phyloP scores from a whole-genome alignment of 2,329 filamentous ascomycete species.

The Nemania bipapillata region DNA sequence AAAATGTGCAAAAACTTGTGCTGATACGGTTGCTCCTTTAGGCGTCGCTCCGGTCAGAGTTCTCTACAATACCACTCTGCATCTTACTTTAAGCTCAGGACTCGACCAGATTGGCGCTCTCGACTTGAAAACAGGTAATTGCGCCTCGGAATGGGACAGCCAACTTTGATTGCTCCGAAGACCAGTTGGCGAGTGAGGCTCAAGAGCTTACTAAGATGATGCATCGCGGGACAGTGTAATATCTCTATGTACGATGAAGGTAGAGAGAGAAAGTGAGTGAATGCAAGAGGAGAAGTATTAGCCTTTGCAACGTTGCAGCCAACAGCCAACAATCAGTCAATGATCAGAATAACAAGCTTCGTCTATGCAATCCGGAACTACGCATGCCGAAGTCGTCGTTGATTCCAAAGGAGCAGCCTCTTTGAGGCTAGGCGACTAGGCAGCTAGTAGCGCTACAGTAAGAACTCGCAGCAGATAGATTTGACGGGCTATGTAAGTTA shows the following conservation, averaged over 20 bases:
- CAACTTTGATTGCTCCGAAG: background rate
- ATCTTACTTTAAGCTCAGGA: background rate
- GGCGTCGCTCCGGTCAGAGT: too few species aligned
- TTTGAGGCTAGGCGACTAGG: background rate
- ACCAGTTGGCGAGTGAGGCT: background rate
- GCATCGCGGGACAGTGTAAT: background rate
- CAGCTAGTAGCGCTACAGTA: background rate
- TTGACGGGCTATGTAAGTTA: too few species aligned
- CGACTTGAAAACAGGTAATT: background rate
- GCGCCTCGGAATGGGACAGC: background rate
- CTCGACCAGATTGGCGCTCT: background rate
- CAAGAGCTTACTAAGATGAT: background rate
- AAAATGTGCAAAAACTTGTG: background rate
- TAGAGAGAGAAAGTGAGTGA: background rate
- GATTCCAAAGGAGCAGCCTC: slow-evolving; percentile 1
- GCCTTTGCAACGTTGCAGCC: slow-evolving; percentile 16
- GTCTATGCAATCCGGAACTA: too few species aligned
- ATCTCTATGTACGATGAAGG: background rate
- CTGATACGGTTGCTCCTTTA: too few species aligned
- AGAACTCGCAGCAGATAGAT: too few species aligned
- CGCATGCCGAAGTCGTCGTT: background rate
- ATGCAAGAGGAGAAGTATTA: background rate
- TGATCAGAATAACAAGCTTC: background rate
- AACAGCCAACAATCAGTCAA: background rate
- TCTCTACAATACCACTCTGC: background rate